phyloP scores from a whole-genome alignment of 2,329 filamentous ascomycete species.

The Alternaria triticimaculans region DNA sequence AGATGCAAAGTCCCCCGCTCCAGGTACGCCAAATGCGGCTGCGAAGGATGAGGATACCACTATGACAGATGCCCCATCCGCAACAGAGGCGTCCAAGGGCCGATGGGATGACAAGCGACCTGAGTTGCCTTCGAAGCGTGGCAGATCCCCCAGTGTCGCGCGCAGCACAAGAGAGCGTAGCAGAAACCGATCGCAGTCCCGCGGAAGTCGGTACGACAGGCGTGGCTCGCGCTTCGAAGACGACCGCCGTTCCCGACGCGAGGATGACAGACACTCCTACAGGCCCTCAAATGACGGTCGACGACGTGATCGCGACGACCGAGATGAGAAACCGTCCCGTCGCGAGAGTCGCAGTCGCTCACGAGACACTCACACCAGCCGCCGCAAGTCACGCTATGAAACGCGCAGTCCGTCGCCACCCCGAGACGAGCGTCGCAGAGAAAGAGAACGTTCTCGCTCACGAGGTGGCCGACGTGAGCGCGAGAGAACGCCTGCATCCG shows the following conservation, averaged over 20 bases:
- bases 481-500: conserved; percentile 22
- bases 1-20: conserved; percentile 11
- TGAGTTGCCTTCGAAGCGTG: conserved; percentile 30
- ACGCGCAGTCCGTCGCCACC: conserved; percentile 37
- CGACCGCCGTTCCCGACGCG: conserved; percentile 32
- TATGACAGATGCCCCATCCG: conserved; percentile 37
- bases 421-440: conserved; percentile 29
- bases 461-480: conserved; percentile 25
- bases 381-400: conserved; percentile 36
- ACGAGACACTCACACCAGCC: conserved; percentile 35
- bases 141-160: conserved; percentile 38
- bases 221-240: conserved; percentile 32
- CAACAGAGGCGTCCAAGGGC: conserved; percentile 23
- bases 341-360: conserved; percentile 42
- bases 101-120: conserved; percentile 37
- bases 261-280: conserved; percentile 37
- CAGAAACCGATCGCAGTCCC: conserved; percentile 39
- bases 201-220: conserved; percentile 40
- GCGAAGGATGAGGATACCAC: conserved; percentile 30
- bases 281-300: conserved; percentile 33
- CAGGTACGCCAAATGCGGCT: conserved; percentile 20
- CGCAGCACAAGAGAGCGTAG: conserved; percentile 38
- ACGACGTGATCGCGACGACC: conserved; percentile 30
- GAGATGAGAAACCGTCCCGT: conserved; percentile 25
- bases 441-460: conserved; percentile 34